These are phyloP conservation scores for Agastache rugosa DNA, from an alignment of 257 asterid species.

Conservation along the genomic window DNA sequence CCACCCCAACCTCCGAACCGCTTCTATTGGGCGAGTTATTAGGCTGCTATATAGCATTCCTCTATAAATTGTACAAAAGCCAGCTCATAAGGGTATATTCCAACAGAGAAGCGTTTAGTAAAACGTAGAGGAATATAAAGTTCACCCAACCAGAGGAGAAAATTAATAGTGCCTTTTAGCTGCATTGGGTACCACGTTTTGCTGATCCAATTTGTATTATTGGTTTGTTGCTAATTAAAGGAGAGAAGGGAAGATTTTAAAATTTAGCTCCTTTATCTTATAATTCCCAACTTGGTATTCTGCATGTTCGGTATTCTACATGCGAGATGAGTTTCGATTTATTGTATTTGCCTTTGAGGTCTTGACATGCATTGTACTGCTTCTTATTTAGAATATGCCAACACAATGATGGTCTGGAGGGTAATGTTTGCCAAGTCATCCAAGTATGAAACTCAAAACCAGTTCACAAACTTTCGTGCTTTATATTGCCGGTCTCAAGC, in stretches of 20 bases:
- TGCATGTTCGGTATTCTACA: neutral
- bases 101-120: neutral
- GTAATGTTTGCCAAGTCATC: constrained; percentile 2
- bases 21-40: neutral
- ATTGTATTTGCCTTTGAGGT: neutral
- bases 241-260: neutral
- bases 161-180: neutral
- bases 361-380: constrained; percentile 14
- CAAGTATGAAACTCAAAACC: constrained; percentile 15
- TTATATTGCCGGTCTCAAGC: neutral
- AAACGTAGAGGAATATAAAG: neutral
- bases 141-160: neutral
- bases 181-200: neutral
- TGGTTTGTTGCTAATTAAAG: neutral
- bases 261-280: neutral
- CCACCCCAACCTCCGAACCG: neutral
- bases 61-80: neutral
- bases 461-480: constrained; percentile 14
- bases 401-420: neutral
- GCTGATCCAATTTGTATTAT: neutral
- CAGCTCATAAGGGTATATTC: neutral
- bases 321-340: neutral
- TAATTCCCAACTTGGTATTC: constrained; percentile 6
- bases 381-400: neutral
- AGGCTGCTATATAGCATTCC: neutral